Evolutionary conservation across 257 asterid genomes (phyloP), one percentile per base, ranked within the genome.

Genomic region (Cynanchum wilfordii): DNA sequence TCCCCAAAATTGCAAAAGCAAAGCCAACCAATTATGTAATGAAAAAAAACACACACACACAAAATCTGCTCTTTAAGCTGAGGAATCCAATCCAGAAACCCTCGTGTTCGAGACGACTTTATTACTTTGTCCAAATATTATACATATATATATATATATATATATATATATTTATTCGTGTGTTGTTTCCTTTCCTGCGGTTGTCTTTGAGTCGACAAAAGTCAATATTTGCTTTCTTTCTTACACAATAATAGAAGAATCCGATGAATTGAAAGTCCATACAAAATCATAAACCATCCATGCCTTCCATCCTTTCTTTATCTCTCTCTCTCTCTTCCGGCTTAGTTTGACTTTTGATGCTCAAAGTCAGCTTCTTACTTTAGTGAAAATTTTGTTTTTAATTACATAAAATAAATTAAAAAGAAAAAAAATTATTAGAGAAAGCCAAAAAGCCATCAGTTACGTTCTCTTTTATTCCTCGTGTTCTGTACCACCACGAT

Each of bases 331-430:
- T 19, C 33, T 52, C 22, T 52, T 52, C 16, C 65, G 9, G 4
- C 10, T 29, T 60, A 27, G 7, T 27, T 60, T 60, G 66, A 60
- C 66, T 29, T 60, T 60, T 40, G 66, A 60, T 60, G 3, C 66
- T 13, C n/a, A 12, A 29, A 60, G 66, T 60, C 66, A 60, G 44
- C 36, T 33, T 27, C 66, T 42, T 40, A 60, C 66, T 60, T 60
- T 60, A 27, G n/a, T 25, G 25, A 54, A 54, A 24, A 47, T 0
- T 47, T 25, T 11, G 27, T 4, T 58, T 36, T 1, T 1, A 33
- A 33, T 1, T 36, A 3, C 3, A 36, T 3, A 36, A 36, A 36
- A 36, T 3, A 36, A 33, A 33, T n/a, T n/a, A n/a, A n/a, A 33
- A 33, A 33, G 4, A 33, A 33, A 2, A 56, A 5, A 22, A 25